Base-by-base conservation (phyloP, 495 filamentous ascomycete species). In the Aspergillus cristatus region DNA sequence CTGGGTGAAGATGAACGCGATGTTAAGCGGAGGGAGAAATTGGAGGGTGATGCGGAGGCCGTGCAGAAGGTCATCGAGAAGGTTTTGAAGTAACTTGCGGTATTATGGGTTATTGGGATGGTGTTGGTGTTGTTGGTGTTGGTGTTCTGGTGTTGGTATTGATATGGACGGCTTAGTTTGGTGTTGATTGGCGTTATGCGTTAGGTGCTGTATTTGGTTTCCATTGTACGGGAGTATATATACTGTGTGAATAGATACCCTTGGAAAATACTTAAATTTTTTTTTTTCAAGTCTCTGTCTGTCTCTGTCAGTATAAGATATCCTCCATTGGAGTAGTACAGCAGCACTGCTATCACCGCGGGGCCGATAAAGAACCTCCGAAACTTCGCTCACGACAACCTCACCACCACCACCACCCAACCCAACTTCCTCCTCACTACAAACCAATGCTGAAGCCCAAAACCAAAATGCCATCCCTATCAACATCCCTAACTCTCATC, bases 1-100 rank as follows among this genome's bases (percentile, higher is more conserved):
- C 52, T 83, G 7, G 74, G 72, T 14, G 68, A 70, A 48, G 54
- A 66, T 29, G 57, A 66, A 31, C 54, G 58, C 25, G 67, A 70
- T 36, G 42, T 58, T 2, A 42, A 56, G 42, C 58, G 66, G 2
- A 40, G 57, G 5, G 60, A 72, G 49, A 62, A 66, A 48, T 60
- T 73, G 13, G 75, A 78, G 47, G 56, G 59, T 24, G 62, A 76
- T 41, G 75, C 66, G 3, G 47, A 45, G 22, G 65, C 60, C 7
- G 49, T 75, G 2, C 55, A 62, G 46, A 65, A 65, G 53, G 67
- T 60, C 16, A 64, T 80, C 16, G 68, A 64, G n/a, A n/a, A n/a
- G n/a, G n/a, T n/a, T n/a, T n/a, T n/a, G n/a, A n/a, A n/a, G n/a
- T n/a, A n/a, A n/a, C n/a, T n/a, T n/a, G n/a, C n/a, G n/a, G n/a